Conservation (phyloP, 768 basidiomycete genomes). For the Sarcodon aspratus region DNA sequence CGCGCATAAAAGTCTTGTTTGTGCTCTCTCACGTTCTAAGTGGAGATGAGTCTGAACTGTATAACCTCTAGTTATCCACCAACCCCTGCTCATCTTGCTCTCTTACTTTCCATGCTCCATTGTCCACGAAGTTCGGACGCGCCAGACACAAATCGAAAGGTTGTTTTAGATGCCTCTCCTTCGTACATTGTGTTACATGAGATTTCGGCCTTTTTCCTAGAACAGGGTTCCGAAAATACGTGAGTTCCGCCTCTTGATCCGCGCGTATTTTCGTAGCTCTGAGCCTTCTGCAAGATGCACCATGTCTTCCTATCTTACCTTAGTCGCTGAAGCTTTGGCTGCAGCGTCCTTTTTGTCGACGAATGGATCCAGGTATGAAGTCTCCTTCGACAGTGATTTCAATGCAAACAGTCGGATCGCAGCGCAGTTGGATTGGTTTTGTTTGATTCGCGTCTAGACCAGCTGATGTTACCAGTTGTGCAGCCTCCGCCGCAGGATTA, state of each 20-base stretch:
- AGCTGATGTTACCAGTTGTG: conserved; percentile 12
- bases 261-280: conserved; percentile 2
- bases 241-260: conserved; percentile 9
- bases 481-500: conserved; percentile 7
- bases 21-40: conserved; percentile 12
- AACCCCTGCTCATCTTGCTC: conserved; percentile 41
- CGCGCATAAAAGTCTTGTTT: conserved; percentile 39
- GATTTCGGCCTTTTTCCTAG: conserved; percentile 40
- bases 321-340: conserved; percentile 36
- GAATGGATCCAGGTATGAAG: conserved; percentile 5
- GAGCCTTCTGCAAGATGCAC: conserved; percentile 12
- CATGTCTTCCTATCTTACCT: conserved; percentile 39
- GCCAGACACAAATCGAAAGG: conserved; percentile 16
- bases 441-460: conserved; percentile 44
- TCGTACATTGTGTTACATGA: conserved; percentile 51
- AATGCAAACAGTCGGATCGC: conserved; percentile 4
- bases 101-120: conserved; percentile 39
- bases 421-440: conserved; percentile 30
- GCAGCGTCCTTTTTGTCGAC: conserved; percentile 24
- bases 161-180: conserved; percentile 28
- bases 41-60: conserved; percentile 5
- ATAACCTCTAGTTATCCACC: conserved; percentile 45
- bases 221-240: not conserved
- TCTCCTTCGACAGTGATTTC: not conserved
- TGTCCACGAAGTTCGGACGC: conserved; percentile 15